Conservation (phyloP, 805 yeast genomes). For the Hanseniaspora lachancei region DNA sequence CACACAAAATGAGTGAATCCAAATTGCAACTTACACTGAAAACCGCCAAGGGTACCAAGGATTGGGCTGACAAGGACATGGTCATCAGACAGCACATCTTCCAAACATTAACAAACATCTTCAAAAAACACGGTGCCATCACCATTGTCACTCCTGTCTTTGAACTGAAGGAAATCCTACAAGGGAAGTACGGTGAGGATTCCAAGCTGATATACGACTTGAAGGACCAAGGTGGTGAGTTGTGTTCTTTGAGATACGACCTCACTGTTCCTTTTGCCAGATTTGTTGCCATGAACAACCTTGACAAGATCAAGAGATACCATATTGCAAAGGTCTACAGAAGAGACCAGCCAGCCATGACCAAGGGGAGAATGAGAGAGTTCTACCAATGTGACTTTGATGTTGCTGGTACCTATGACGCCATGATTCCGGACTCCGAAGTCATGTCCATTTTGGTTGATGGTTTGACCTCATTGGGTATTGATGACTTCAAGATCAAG, state of each 20-base stretch:
- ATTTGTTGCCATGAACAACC: constrained; percentile 88
- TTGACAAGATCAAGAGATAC: constrained; percentile 78
- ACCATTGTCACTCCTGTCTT: constrained; percentile 98
- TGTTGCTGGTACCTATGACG: constrained; percentile 82
- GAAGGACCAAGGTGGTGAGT: constrained; percentile 98
- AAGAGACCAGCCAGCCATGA: constrained; percentile 99
- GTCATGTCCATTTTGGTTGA: constrained; percentile 67
- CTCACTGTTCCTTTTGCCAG: constrained; percentile 97
- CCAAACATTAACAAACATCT: constrained; percentile 52
- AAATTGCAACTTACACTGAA: constrained; percentile 63
- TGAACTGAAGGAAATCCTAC: constrained; percentile 83
- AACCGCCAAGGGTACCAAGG: constrained; percentile 95
- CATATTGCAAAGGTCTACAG: constrained; percentile 98
- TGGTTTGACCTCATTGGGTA: constrained; percentile 73
- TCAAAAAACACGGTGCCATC: constrained; percentile 94
- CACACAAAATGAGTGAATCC: background rate
- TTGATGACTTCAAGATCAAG: constrained; percentile 79
- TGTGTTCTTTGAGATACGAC: constrained; percentile 89
- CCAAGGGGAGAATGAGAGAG: constrained; percentile 99
- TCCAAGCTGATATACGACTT: constrained; percentile 89
- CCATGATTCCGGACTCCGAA: constrained; percentile 96
- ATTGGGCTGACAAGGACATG: constrained; percentile 98
- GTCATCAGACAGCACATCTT: constrained; percentile 82
- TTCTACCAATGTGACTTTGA: constrained; percentile 98
- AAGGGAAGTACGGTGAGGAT: constrained; percentile 98